These are phyloP conservation scores for Sequoia sempervirens DNA, from an alignment of 75 land plant species.

Conservation along the genomic window DNA sequence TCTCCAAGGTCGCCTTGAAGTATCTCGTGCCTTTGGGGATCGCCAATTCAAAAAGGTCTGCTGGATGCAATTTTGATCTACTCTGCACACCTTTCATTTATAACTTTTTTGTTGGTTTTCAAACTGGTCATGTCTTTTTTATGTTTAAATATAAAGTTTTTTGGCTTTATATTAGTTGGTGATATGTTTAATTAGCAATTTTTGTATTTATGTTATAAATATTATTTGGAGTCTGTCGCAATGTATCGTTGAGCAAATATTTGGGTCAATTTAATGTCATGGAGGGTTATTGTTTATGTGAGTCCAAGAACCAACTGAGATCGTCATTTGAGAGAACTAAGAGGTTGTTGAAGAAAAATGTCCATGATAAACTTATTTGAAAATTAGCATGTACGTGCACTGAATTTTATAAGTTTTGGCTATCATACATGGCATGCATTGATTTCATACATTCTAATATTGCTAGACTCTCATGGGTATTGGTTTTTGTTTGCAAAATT, in stretches of 20 bases:
- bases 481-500: background rate
- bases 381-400: background rate
- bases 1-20: conserved; percentile 75
- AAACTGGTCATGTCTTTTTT: background rate
- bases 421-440: background rate
- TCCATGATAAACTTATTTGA: background rate
- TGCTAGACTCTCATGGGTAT: background rate
- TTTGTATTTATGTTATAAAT: background rate
- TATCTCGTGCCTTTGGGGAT: conserved; percentile 88
- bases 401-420: background rate
- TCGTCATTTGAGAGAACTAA: background rate
- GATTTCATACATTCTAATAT: background rate
- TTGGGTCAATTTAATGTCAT: background rate
- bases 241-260: background rate
- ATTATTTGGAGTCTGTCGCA: background rate
- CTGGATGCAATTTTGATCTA: background rate
- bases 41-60: conserved; percentile 79
- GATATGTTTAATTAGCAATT: too few relatives aligned
- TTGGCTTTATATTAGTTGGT: too few relatives aligned
- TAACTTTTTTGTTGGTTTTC: background rate
- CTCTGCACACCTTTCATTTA: background rate
- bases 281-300: background rate
- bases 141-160: background rate
- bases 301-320: background rate
- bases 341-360: background rate